Base-by-base conservation (phyloP, 2,329 filamentous ascomycete species). In the Fusarium paranaense region DNA sequence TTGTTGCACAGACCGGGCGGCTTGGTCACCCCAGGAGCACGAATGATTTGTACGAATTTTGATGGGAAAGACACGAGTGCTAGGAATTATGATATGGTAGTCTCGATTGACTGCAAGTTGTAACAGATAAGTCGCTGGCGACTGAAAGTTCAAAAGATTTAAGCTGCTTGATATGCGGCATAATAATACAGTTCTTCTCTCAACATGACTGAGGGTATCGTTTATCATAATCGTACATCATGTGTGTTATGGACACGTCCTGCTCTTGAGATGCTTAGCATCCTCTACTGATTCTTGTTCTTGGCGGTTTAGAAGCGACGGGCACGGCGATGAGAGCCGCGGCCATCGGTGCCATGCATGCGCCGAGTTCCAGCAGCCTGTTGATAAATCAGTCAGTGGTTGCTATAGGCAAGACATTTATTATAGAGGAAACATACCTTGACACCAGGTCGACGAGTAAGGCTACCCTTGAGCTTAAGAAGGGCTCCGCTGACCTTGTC, bases 401-500 rank as follows among this genome's bases (percentile, higher is more conserved):
- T 52, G 10, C 3, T 13, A 57, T 57, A 0, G 5, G 22, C 9
- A 57, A 11, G 14, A n/a, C 27, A n/a, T 8, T 47, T 47, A 47
- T n/a, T 27, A 52, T n/a, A 16, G 14, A 9, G 33, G 10, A 37
- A 37, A 57, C 80, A 70, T 83, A 90, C 90, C 91, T 95, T 95
- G 74, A 93, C 84, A 27, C 91, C 94, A 3, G 93, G 92, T 45
- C 90, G 87, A 57, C 90, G 83, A 1, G 92, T 95, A 66, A 96
- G 80, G 63, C 86, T 90, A 9, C 94, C 94, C 82, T 90, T 91
- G 72, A 96, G 82, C 85, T 90, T 94, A 85, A 94, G 87, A 81
- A 96, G 85, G 0, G 93, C 93, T 20, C 94, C 94, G 59, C 89
- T 91, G 76, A 96, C 88, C 83, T 95, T 96, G 85, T 96, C 94